Percentiles rank a stretch among this genome's conserved stretches.
Evolutionary conservation across 257 asterid species (phyloP).

Genomic region (Paraleonurus japonicus): DNA sequence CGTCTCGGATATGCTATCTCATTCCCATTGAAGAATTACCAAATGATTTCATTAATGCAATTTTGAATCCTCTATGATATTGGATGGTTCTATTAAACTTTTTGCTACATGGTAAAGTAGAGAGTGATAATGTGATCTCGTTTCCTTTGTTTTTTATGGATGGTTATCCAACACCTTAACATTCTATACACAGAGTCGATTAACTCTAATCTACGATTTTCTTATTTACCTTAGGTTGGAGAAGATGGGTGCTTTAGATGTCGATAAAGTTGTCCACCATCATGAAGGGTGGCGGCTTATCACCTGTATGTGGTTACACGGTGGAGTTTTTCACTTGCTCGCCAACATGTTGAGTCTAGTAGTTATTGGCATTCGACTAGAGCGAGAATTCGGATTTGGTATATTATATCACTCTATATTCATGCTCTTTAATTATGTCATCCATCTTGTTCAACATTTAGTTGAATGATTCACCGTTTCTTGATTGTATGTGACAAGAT

Average conservation of each 20-base stretch:
- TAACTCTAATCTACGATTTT: neutral
- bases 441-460: no score
- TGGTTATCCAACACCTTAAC: neutral
- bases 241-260: slow-evolving; percentile 91
- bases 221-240: slow-evolving; percentile 41
- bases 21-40: no score
- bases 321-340: slow-evolving; percentile 82
- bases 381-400: slow-evolving; percentile 93
- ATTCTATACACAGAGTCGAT: neutral
- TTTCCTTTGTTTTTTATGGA: neutral
- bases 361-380: slow-evolving; percentile 83
- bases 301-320: slow-evolving; percentile 90
- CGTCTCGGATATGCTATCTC: no score
- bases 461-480: neutral
- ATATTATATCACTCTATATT: slow-evolving; percentile 15
- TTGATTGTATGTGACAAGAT: neutral
- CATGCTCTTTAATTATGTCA: neutral
- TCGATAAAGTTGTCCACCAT: slow-evolving; percentile 60
- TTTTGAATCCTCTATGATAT: neutral
- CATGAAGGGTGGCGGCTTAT: slow-evolving; percentile 91
- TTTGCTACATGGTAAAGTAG: neutral
- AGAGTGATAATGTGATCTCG: neutral
- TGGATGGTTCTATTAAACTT: neutral
- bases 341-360: slow-evolving; percentile 91
- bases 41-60: neutral